These are phyloP conservation scores for Blastobotrys serpentis DNA, from an alignment of 1,139 yeast genomes.

Conservation along the genomic window DNA sequence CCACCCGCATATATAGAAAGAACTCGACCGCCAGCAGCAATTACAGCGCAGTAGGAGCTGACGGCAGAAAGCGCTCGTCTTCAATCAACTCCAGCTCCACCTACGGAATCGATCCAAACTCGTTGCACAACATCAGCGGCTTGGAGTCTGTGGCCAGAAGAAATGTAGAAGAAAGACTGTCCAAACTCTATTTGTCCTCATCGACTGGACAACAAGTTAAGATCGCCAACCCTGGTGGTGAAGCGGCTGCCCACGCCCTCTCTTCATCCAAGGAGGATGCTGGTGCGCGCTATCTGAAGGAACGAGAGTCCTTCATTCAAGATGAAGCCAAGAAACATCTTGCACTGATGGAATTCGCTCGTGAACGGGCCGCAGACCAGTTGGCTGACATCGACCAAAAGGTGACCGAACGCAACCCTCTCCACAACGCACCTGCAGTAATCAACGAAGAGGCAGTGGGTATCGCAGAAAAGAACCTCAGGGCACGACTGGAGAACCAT, in stretches of 20 bases:
- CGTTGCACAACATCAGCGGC: conserved; percentile 25
- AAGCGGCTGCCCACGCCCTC: conserved; percentile 19
- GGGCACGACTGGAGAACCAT: conserved; percentile 51
- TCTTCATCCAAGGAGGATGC: conserved; percentile 18
- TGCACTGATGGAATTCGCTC: conserved; percentile 31
- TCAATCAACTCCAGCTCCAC: conserved; percentile 6
- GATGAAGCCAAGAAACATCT: conserved; percentile 19
- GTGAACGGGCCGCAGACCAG: conserved; percentile 36
- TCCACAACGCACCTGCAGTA: conserved; percentile 32
- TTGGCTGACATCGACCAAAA: conserved; percentile 42
- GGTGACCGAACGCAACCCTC: conserved; percentile 38
- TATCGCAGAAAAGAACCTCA: conserved; percentile 66
- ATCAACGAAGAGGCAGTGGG: conserved; percentile 49
- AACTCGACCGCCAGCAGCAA: conserved; percentile 1
- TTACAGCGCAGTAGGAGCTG: not conserved
- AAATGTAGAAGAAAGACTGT: conserved; percentile 36
- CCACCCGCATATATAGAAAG: conserved; percentile 9
- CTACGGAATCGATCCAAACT: conserved; percentile 11
- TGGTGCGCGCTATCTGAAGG: conserved; percentile 21
- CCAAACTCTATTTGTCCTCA: conserved; percentile 31
- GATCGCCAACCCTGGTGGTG: conserved; percentile 24
- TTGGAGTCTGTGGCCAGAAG: conserved; percentile 37
- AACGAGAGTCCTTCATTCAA: conserved; percentile 39
- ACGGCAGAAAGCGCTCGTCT: conserved; percentile 3
- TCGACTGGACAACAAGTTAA: conserved; percentile 19